Evolutionary conservation across 2,329 filamentous ascomycete species (phyloP), one percentile per base, ranked within the genome.

Genomic region (Parasarocladium wereldwijsianum): DNA sequence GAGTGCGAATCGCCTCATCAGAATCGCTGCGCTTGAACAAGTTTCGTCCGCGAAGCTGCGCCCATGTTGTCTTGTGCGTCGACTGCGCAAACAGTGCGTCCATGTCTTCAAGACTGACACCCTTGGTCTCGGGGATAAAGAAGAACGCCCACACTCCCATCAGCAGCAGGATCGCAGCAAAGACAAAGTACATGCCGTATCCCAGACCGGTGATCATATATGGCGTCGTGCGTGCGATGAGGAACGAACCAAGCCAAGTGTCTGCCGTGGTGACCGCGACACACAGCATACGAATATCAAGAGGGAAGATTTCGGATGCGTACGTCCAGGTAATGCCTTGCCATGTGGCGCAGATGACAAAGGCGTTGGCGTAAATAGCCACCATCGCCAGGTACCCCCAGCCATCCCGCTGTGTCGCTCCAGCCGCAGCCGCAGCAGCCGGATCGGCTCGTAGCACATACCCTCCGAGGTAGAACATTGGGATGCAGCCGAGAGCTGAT

Each of bases 161-260:
- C 17, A 50, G 36, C 11, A 64, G 47, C 28, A 64, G 32, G 17
- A 64, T 49, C 0, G 53, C 46, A 4, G 57, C 62, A 37, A 68
- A 69, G 45, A 68, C 59, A 33, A 69, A 61, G 41, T 64, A 69
- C 0, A 62, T 62, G 6, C 64, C 64, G 36, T 62, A 67, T 1
- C 52, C 51, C 1, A 59, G 43, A 4, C 45, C 42, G 1, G 46
- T 52, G 11, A 58, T 50, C 56, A 59, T 59, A 33, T 56, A 55
- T 0, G 54, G 55, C 0, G 51, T 54, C 14, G 51, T 46, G 16
- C 52, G 45, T 3, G 52, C 52, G 24, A 58, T 52, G 41, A 57
- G 43, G 34, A 58, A 57, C 3, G 49, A 54, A 7, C 51, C 51
- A 12, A 58, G 39, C 55, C 55, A 58, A 3, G 48, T 49, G 15